A percentile compares a stretch with the other conserved stretches of the same genome.
These are phyloP conservation scores for Uromyces viciae-fabae DNA, from an alignment of 1,284 basidiomycete genomes.

Conservation along the genomic window DNA sequence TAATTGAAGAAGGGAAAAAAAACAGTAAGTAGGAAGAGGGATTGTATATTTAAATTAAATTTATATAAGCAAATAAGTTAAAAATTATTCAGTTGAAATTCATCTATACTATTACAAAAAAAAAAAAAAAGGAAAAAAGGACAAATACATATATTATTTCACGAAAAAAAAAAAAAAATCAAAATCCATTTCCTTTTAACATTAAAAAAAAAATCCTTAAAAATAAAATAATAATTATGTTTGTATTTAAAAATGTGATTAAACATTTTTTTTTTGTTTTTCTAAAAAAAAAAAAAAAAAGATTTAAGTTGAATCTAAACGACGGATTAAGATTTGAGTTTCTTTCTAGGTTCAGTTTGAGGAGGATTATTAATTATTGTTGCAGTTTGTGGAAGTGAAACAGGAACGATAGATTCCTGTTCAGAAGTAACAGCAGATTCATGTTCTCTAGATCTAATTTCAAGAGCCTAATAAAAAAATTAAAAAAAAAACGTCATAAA, in stretches of 20 bases:
- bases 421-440: constrained; percentile 44
- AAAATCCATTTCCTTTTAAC: too few relatives aligned
- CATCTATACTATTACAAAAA: too few relatives aligned
- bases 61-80: too few relatives aligned
- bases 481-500: neutral
- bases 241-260: neutral
- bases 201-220: neutral
- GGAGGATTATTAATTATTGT: too few relatives aligned
- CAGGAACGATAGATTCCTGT: constrained; percentile 40
- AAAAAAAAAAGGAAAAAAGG: neutral
- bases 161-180: neutral
- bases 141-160: too few relatives aligned
- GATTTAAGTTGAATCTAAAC: neutral
- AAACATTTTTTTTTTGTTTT: neutral
- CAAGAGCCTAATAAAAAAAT: constrained; percentile 23
- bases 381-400: constrained; percentile 21
- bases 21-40: too few relatives aligned
- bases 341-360: constrained; percentile 19
- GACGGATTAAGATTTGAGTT: neutral
- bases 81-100: too few relatives aligned
- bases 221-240: neutral
- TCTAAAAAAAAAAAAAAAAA: neutral
- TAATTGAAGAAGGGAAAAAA: too few relatives aligned
- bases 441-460: constrained; percentile 34
- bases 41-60: too few relatives aligned